A percentile compares a stretch with the other conserved stretches of the same genome.
phyloP scores from a whole-genome alignment of 805 yeast genomes.

The Saturnispora gosingensis region DNA sequence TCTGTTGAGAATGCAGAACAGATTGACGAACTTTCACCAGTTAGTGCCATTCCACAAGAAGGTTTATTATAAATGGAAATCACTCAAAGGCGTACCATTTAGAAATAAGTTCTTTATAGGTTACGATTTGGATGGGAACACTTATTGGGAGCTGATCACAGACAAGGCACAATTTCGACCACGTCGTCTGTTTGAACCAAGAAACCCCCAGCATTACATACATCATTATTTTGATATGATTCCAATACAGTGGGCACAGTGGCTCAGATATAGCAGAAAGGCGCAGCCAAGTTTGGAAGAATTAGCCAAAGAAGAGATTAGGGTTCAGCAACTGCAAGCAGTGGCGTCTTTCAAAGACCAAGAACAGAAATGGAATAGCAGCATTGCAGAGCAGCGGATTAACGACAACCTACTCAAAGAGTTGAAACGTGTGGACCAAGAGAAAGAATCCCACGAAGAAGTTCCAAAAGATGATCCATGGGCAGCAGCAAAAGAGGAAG shows the following conservation, averaged over 20 bases:
- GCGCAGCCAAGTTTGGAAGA: conserved; percentile 57
- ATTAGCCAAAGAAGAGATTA: conserved; percentile 43
- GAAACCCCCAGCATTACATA: conserved; percentile 35
- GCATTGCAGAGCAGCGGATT: conserved; percentile 13
- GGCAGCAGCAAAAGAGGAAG: neutral
- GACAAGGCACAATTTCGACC: conserved; percentile 34
- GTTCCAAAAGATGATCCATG: conserved; percentile 6
- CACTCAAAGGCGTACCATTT: conserved; percentile 58
- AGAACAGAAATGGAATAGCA: conserved; percentile 27
- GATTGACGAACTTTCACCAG: conserved; percentile 28
- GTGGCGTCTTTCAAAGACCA: conserved; percentile 40
- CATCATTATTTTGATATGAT: conserved; percentile 51
- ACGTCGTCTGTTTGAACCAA: conserved; percentile 57
- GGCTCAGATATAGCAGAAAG: conserved; percentile 61
- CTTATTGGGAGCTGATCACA: conserved; percentile 72
- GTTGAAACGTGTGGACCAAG: conserved; percentile 8
- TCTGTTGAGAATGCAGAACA: conserved; percentile 13
- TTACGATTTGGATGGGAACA: conserved; percentile 74
- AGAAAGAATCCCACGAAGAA: neutral
- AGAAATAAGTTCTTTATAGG: conserved; percentile 62
- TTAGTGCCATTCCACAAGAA: conserved; percentile 44
- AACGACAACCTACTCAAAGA: conserved; percentile 19
- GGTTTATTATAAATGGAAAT: conserved; percentile 45
- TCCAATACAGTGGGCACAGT: conserved; percentile 71
- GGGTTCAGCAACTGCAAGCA: conserved; percentile 45